Evolutionary conservation across 441 rosid genomes (phyloP), one percentile per base, ranked within the genome.

Genomic region (Mallotus japonicus): DNA sequence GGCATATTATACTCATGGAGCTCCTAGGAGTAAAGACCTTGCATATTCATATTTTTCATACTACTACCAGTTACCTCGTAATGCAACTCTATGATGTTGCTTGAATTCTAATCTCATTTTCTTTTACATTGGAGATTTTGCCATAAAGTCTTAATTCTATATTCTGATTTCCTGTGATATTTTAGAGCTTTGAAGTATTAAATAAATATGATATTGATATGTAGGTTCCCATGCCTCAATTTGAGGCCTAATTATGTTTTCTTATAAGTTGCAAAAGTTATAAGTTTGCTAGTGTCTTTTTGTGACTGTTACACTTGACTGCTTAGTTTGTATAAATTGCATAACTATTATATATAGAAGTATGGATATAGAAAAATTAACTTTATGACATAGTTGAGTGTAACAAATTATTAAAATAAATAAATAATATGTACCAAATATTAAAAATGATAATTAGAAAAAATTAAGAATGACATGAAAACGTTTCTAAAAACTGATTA

Each of bases 41-140:
- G 42, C 20, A 2, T 46, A 9, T 42, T 20, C 55, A 17, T 47
- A 58, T 49, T 2, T 28, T 19, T 19, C 42, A 6, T 54, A 9
- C 19, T 55, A 34, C 9, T 57, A 22, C 20, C 15, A 24, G 53
- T 17, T 9, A 58, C n/a, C 16, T 32, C 24, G 34, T 28, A 10
- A 44, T 44, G 55, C n/a, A 42, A 73, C 28, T 40, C 64, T 55
- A n/a, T 34, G 56, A 54, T 42, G 51, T 42, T 42, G 22, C 75
- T 53, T 24, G 28, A 71, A 53, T 19, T 37, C 24, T 24, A 2
- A 28, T 28, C 9, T 8, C 50, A 10, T 40, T 55, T 69, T 17
- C 16, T n/a, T 15, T 60, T 47, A 13, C 11, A 7, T 54, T 16
- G 66, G 42, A 72, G 60, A 20, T 62, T 53, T 15, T 20, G 54